Conservation (phyloP, 345 rosid genomes). For the Clarkia xantiana region DNA sequence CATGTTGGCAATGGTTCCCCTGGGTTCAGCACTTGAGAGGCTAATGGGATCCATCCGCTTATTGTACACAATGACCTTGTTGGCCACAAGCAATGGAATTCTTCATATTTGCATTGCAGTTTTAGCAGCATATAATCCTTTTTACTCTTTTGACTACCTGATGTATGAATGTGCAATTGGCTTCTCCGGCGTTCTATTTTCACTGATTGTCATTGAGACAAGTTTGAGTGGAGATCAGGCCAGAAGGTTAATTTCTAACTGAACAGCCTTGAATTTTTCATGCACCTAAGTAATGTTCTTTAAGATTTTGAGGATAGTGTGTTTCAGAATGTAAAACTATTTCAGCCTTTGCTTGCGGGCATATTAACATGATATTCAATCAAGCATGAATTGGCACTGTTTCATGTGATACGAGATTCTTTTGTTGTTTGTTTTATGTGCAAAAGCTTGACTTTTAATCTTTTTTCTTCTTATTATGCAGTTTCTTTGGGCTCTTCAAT, state of each 20-base stretch:
- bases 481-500: conserved; percentile 93
- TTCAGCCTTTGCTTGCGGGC: too few relatives aligned
- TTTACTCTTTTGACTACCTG: conserved; percentile 21
- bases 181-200: conserved; percentile 84
- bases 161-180: conserved; percentile 85
- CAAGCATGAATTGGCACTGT: too few relatives aligned
- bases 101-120: conserved; percentile 66
- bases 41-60: conserved; percentile 90
- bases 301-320: too few relatives aligned
- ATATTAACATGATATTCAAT: too few relatives aligned
- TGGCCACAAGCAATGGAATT: conserved; percentile 75
- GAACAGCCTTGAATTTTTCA: too few relatives aligned
- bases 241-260: conserved; percentile 44
- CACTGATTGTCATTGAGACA: conserved; percentile 89
- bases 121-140: conserved; percentile 53
- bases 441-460: neutral
- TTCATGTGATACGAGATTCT: too few relatives aligned
- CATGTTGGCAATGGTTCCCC: conserved; percentile 93
- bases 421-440: too few relatives aligned
- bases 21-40: conserved; percentile 93
- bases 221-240: conserved; percentile 80
- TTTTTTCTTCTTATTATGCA: conserved; percentile 30
- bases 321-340: too few relatives aligned
- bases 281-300: too few relatives aligned
- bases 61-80: conserved; percentile 49